phyloP scores from a whole-genome alignment of 257 asterid species.

The Plantago major region DNA sequence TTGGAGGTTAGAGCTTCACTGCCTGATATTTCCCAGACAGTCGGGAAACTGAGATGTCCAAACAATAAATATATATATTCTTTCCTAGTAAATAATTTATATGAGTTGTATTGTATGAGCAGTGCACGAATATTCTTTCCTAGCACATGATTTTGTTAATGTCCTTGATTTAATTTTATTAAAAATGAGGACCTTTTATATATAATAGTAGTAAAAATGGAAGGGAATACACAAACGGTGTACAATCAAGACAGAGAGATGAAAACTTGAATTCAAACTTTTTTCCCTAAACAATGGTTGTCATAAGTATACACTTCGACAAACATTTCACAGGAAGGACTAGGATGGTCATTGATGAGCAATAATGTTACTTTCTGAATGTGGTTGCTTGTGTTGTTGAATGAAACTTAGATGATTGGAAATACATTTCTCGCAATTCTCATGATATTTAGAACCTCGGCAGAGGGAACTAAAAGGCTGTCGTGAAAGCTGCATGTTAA shows the following conservation, averaged over 20 bases:
- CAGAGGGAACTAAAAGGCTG: neutral
- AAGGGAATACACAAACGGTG: too few relatives aligned
- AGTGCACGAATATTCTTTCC: neutral
- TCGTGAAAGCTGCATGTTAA: neutral
- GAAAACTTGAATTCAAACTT: too few relatives aligned
- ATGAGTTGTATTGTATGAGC: neutral
- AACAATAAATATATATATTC: constrained; percentile 13
- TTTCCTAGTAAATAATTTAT: constrained; percentile 1
- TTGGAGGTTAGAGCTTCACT: constrained; percentile 18
- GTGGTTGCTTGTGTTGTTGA: neutral
- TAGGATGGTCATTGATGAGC: neutral
- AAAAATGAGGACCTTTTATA: too few relatives aligned
- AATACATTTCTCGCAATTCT: neutral
- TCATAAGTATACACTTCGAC: too few relatives aligned
- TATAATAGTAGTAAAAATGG: too few relatives aligned
- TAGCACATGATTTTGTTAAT: neutral
- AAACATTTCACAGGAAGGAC: neutral
- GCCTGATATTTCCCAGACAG: constrained; percentile 10
- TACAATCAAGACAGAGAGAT: too few relatives aligned
- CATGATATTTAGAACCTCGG: neutral
- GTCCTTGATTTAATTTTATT: too few relatives aligned
- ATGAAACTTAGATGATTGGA: neutral
- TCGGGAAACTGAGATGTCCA: constrained; percentile 10
- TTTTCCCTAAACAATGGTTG: too few relatives aligned
- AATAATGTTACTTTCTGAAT: neutral